Evolutionary conservation across 2,329 filamentous ascomycete species (phyloP).

Genomic region (Alternaria sp.): DNA sequence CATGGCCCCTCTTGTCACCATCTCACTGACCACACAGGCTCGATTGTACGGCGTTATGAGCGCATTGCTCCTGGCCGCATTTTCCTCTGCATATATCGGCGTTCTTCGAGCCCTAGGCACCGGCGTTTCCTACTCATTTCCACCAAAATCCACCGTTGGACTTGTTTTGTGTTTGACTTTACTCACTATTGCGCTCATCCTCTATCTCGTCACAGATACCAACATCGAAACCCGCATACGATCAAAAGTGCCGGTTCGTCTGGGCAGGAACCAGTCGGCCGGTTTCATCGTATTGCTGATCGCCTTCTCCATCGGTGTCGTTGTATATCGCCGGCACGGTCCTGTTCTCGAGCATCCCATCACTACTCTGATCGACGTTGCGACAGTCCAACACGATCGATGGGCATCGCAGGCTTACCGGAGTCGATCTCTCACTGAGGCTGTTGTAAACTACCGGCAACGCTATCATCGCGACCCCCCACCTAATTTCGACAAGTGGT

Average conservation of each 20-base stretch:
- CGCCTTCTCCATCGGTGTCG: slow-evolving; percentile 41
- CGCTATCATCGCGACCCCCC: slow-evolving; percentile 65
- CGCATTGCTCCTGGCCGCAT: slow-evolving; percentile 43
- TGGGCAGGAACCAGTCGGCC: slow-evolving; percentile 43
- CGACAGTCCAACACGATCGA: slow-evolving; percentile 57
- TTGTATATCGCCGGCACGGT: slow-evolving; percentile 52
- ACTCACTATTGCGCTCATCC: slow-evolving; percentile 43
- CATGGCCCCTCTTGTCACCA: not conserved
- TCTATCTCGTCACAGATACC: slow-evolving; percentile 42
- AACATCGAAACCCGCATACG: slow-evolving; percentile 41
- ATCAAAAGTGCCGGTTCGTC: slow-evolving; percentile 40
- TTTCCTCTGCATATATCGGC: slow-evolving; percentile 47
- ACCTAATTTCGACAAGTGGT: slow-evolving; percentile 69
- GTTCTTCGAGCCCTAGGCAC: slow-evolving; percentile 44
- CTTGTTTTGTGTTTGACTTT: slow-evolving; percentile 41
- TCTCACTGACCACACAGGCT: slow-evolving; percentile 34
- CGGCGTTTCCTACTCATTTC: slow-evolving; percentile 46
- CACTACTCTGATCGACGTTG: slow-evolving; percentile 62
- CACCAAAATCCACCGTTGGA: slow-evolving; percentile 45
- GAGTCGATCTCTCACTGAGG: slow-evolving; percentile 60
- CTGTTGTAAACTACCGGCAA: slow-evolving; percentile 61
- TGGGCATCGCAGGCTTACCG: slow-evolving; percentile 59
- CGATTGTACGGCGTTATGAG: slow-evolving; percentile 48
- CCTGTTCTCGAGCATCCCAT: slow-evolving; percentile 63
- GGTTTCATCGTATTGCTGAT: slow-evolving; percentile 54